Evolutionary conservation across 805 yeast genomes (phyloP).

Genomic region (Candida chilensis): DNA sequence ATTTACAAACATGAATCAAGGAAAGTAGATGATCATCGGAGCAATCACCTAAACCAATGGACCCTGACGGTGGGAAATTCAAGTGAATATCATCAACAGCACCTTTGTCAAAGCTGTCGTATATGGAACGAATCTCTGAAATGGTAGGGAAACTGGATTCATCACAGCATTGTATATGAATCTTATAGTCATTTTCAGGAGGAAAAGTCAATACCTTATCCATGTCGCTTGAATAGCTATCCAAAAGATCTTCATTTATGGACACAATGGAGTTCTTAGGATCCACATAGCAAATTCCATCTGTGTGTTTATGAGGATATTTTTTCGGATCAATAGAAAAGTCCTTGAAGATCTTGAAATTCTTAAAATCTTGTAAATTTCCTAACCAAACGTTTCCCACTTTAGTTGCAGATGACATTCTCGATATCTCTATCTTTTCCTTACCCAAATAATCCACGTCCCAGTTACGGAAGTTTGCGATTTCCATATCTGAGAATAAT

Average conservation of each 20-base stretch:
- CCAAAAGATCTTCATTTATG: conserved; percentile 9
- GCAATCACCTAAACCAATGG: conserved; percentile 67
- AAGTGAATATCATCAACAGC: conserved; percentile 18
- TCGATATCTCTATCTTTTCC: conserved; percentile 76
- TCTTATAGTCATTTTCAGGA: too few relatives aligned
- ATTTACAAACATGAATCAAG: conserved; percentile 61
- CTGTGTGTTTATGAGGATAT: conserved; percentile 1
- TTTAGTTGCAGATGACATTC: conserved; percentile 73
- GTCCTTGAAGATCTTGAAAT: conserved; percentile 11
- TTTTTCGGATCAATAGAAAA: background rate
- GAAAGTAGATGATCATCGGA: conserved; percentile 52
- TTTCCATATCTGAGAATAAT: conserved; percentile 22
- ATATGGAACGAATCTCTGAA: too few relatives aligned
- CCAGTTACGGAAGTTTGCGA: conserved; percentile 46
- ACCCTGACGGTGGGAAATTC: conserved; percentile 82
- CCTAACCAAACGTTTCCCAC: conserved; percentile 71
- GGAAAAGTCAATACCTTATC: too few relatives aligned
- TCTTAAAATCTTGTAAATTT: conserved; percentile 64
- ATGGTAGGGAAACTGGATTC: too few relatives aligned
- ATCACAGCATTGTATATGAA: conserved; percentile 7
- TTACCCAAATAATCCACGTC: conserved; percentile 58
- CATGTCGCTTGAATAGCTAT: too few relatives aligned
- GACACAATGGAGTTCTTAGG: conserved; percentile 4
- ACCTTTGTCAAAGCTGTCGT: too few relatives aligned
- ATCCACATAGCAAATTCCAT: background rate